Percentiles rank a stretch among this genome's conserved stretches.
Evolutionary conservation across 805 yeast genomes (phyloP).

Genomic region (Lipomyces starkeyi): DNA sequence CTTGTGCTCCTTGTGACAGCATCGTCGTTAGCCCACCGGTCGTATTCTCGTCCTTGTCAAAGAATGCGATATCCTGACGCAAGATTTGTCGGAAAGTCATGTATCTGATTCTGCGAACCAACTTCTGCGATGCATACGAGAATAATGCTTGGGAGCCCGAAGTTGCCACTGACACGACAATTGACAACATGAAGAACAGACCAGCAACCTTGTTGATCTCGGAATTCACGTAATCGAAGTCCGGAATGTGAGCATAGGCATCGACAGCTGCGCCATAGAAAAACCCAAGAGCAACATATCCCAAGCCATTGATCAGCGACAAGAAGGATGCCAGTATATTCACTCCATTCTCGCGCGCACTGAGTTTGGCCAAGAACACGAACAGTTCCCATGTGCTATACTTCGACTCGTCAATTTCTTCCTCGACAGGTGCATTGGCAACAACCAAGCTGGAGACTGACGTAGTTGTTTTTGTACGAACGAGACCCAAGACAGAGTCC

Average conservation of each 20-base stretch:
- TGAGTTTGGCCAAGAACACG: conserved; percentile 17
- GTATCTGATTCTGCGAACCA: conserved; percentile 40
- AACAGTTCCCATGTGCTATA: conserved; percentile 21
- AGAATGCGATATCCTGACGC: conserved; percentile 43
- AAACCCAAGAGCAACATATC: conserved; percentile 48
- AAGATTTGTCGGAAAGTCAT: conserved; percentile 38
- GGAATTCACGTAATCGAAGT: conserved; percentile 42
- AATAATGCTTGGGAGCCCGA: conserved; percentile 19
- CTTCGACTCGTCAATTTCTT: conserved; percentile 6
- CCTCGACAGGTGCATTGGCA: conserved; percentile 7
- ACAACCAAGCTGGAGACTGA: conserved; percentile 25
- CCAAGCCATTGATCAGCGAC: conserved; percentile 47
- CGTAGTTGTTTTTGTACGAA: conserved; percentile 16
- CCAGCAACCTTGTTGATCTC: conserved; percentile 44
- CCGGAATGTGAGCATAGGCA: conserved; percentile 40
- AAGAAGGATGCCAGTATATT: conserved; percentile 20
- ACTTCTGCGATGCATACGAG: conserved; percentile 31
- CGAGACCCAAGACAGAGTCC: conserved; percentile 4
- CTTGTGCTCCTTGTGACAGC: conserved; percentile 44
- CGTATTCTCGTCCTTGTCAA: conserved; percentile 41
- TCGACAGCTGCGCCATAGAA: conserved; percentile 47
- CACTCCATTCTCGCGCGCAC: conserved; percentile 17
- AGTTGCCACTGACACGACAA: conserved; percentile 34
- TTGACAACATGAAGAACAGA: conserved; percentile 39
- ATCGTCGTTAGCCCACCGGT: conserved; percentile 42